Base-by-base conservation (phyloP, 1,139 yeast species). In the Candida pseudoviswanathii region DNA sequence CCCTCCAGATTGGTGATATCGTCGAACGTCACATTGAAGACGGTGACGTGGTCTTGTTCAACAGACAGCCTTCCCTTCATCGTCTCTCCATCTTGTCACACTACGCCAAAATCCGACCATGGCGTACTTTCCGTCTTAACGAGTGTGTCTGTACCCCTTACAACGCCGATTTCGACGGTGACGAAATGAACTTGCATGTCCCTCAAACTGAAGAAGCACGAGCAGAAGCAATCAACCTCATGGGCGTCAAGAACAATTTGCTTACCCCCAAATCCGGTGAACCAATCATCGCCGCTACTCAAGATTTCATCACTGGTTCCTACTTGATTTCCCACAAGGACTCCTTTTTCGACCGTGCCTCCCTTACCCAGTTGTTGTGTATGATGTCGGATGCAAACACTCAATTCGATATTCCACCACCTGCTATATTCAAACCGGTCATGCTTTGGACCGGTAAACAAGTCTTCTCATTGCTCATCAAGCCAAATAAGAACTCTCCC, bases 111-210 rank as follows among this genome's bases (percentile, higher is more conserved):
- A 85, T 95, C 60, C 81, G 97, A 60, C 99, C 99, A 0, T 95
- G 99, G 99, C 81, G 99, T 74, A 95, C 99, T 1, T 89, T 95
- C 73, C 79, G 99, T 58, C 80, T 95, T 60, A 95, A 95, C 64
- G 99, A 95, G 70, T 95, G 99, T 86, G 99, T 94, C 11, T 95
- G 99, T 76, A 94, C 99, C 0, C 99, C 99, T 1, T 95, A 94
- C 71, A 95, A 95, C 68, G 99, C 99, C 40, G 99, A 95, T 81
- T 95, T 95, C 65, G 99, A 95, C 70, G 99, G 99, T 68, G 99
- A 95, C 71, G 99, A 95, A 71, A 95, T 95, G 99, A 95, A 95
- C 68, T 77, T 95, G 65, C 99, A 95, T 22, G 44, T 95, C 41
- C 99, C 99, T 2, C 99, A 95, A 71, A 94, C 99, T 0, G 99